A percentile compares a stretch with the other conserved stretches of the same genome.
phyloP scores from a whole-genome alignment of 1,139 yeast genomes.

The Nakaseomyces kungkrabaensis region DNA sequence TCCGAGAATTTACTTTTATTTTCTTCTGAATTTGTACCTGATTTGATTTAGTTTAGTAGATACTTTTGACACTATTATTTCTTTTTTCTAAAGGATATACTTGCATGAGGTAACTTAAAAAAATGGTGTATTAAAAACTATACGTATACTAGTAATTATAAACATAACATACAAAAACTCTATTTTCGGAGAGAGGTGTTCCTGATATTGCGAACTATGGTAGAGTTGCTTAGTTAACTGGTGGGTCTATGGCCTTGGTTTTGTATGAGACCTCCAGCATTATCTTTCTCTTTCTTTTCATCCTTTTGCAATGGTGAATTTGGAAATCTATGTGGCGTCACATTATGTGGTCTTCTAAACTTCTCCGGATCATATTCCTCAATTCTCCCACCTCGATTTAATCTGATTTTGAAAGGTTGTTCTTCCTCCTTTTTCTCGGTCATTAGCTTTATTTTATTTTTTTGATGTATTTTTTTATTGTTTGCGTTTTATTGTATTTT shows the following conservation, averaged over 20 bases:
- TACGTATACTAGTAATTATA: too few relatives aligned
- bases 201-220: neutral
- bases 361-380: slow-evolving; percentile 13
- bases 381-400: slow-evolving; percentile 16
- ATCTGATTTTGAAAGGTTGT: slow-evolving; percentile 7
- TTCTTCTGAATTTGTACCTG: too few relatives aligned
- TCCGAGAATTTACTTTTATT: too few relatives aligned
- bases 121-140: too few relatives aligned
- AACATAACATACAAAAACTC: neutral
- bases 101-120: too few relatives aligned
- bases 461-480: too few relatives aligned
- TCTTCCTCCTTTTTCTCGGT: neutral
- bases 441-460: neutral
- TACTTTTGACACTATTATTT: too few relatives aligned
- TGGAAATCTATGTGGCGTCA: slow-evolving; percentile 7
- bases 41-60: too few relatives aligned
- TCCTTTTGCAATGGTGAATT: neutral
- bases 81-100: too few relatives aligned
- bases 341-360: slow-evolving; percentile 20
- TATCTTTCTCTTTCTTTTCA: neutral
- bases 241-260: slow-evolving; percentile 16
- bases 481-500: too few relatives aligned
- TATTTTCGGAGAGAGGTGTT: neutral
- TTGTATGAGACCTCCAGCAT: slow-evolving; percentile 8
- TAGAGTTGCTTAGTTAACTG: neutral